Base-by-base conservation (phyloP, 495 filamentous ascomycete genomes). In the Aspergillus mulundensis region DNA sequence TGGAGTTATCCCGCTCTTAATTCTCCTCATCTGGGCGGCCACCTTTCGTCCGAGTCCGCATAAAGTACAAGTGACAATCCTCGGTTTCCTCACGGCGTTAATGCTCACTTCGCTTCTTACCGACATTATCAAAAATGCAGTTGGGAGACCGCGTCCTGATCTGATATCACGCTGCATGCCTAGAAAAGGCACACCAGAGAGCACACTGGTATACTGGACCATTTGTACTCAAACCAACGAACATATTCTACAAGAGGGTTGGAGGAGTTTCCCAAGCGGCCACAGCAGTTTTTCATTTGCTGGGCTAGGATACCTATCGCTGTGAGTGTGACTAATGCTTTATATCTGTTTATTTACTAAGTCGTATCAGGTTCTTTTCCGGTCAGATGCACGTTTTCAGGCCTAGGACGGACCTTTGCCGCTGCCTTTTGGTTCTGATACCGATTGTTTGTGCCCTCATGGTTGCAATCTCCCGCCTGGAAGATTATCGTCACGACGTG, bases 401-500 rank as follows among this genome's bases (percentile, higher is more conserved):
- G n/a, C 85, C 89, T 16, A 77, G 82, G 18, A 79, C 87, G 1
- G 90, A 92, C 63, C 76, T 94, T 43, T 74, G 78, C 5, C 81
- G 80, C 18, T 81, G 81, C 44, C 72, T 96, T 24, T 28, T 78
- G 20, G 75, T 74, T 7, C 68, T 80, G 20, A 64, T 77, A 1
- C 95, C 95, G 4, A 63, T 95, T 2, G 61, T 97, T 1, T 90
- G 87, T 23, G 95, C 95, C 6, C 75, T 86, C 4, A 70, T 97
- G 76, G 91, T 97, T 59, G 91, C 91, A 1, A 89, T 96, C 43
- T 93, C 87, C n/a, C 81, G 94, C 7, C 84, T 89, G 47, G 87
- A 95, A 65, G 94, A 99, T 67, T 99, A 99, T 66, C 74, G 94
- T 23, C 94, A 99, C 61, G 95, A 97, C 66, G 88, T 95, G 5